Percentiles rank a stretch among this genome's conserved stretches.
These are phyloP conservation scores for Boletales sp. DNA, from an alignment of 768 basidiomycete species.

Conservation along the genomic window DNA sequence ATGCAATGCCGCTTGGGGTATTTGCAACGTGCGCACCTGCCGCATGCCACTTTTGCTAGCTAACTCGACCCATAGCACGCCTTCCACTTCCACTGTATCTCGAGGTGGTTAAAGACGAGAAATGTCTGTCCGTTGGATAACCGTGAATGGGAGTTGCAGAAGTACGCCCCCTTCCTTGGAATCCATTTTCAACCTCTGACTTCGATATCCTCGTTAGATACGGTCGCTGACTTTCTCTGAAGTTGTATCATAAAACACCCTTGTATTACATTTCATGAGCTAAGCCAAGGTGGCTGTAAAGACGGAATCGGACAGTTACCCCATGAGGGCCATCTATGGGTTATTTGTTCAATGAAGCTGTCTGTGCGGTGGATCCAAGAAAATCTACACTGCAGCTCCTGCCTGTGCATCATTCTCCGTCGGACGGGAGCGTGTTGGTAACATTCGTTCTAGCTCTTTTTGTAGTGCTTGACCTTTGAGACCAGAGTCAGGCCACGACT, in stretches of 20 bases:
- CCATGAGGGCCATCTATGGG: neutral
- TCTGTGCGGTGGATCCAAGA: too few species aligned
- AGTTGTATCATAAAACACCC: slow-evolving; percentile 18
- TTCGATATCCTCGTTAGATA: slow-evolving; percentile 29
- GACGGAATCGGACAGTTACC: neutral
- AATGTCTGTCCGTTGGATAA: slow-evolving; percentile 95
- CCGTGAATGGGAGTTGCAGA: slow-evolving; percentile 95
- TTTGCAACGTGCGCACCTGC: slow-evolving; percentile 73
- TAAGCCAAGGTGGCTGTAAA: neutral
- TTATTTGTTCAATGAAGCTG: neutral
- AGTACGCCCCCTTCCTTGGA: slow-evolving; percentile 49
- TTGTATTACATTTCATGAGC: neutral
- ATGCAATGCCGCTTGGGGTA: slow-evolving; percentile 98
- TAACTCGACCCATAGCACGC: slow-evolving; percentile 63
- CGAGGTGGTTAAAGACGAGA: slow-evolving; percentile 97
- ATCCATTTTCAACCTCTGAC: neutral
- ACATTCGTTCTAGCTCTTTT: slow-evolving; percentile 16
- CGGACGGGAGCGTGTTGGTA: slow-evolving; percentile 2
- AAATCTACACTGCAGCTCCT: neutral
- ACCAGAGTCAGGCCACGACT: slow-evolving; percentile 20
- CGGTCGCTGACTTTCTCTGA: slow-evolving; percentile 32
- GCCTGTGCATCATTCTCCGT: neutral
- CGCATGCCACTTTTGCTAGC: neutral
- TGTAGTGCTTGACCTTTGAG: slow-evolving; percentile 15
- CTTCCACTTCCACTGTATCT: slow-evolving; percentile 99